A percentile compares a stretch with the other conserved stretches of the same genome.
These are phyloP conservation scores for Biancaea sappan DNA, from an alignment of 306 rosid genomes.

Conservation along the genomic window DNA sequence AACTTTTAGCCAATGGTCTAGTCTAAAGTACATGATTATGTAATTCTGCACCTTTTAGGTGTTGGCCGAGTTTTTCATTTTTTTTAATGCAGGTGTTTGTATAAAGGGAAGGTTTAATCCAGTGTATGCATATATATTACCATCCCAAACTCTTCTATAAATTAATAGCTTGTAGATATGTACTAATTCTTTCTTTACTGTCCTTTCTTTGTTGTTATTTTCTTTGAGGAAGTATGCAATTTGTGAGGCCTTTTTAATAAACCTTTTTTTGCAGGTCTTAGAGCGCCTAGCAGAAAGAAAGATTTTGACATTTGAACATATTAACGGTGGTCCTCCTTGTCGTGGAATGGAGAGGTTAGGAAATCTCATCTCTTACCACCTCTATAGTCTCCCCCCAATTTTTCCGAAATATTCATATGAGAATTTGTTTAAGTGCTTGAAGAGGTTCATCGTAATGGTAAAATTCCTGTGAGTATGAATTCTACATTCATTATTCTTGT, in stretches of 20 bases:
- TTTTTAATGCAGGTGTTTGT: conserved; percentile 3
- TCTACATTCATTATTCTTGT: background rate
- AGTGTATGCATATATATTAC: conserved; percentile 17
- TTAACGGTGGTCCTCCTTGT: conserved; percentile 80
- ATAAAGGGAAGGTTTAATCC: conserved; percentile 19
- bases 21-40: background rate
- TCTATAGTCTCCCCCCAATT: background rate
- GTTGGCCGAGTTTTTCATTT: background rate
- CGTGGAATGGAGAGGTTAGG: conserved; percentile 97
- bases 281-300: conserved; percentile 79
- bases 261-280: conserved; percentile 62
- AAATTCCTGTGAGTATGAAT: background rate
- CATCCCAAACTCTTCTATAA: conserved; percentile 1
- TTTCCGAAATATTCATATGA: background rate
- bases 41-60: conserved; percentile 23
- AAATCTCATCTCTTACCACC: conserved; percentile 11
- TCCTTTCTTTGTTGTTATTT: conserved; percentile 10
- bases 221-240: conserved; percentile 13
- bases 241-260: background rate
- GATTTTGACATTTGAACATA: conserved; percentile 78
- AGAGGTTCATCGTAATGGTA: background rate
- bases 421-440: background rate
- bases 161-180: conserved; percentile 17
- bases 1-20: background rate
- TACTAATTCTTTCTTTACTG: background rate